phyloP scores from a whole-genome alignment of 2,329 filamentous ascomycete genomes.

The Scedosporium boydii region DNA sequence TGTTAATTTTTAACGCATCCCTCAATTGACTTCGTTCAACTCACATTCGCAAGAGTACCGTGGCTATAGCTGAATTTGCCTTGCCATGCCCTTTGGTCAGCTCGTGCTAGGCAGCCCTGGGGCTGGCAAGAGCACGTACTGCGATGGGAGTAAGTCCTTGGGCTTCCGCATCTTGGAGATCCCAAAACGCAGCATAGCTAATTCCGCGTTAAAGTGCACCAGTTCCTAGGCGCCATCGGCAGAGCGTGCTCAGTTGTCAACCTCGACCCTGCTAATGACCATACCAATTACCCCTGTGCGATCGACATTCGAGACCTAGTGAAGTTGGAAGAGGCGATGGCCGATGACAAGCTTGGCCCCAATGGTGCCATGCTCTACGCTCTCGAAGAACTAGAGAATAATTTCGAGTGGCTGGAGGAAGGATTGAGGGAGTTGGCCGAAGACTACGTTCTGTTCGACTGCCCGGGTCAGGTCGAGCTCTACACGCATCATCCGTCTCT shows the following conservation, averaged over 20 bases:
- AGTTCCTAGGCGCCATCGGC: constrained; percentile 93
- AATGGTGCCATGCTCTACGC: constrained; percentile 92
- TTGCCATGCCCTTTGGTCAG: constrained; percentile 55
- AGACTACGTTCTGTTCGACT: constrained; percentile 92
- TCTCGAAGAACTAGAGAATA: constrained; percentile 88
- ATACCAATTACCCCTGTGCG: constrained; percentile 77
- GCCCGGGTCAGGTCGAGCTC: constrained; percentile 91
- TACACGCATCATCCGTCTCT: constrained; percentile 93
- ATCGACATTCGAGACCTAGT: constrained; percentile 85
- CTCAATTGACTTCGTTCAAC: not conserved
- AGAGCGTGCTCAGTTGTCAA: constrained; percentile 93
- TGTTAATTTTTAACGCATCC: not conserved
- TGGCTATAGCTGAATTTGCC: not conserved
- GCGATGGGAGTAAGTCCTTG: constrained; percentile 67
- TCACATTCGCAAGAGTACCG: not conserved
- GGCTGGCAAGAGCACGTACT: constrained; percentile 94
- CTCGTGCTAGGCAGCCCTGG: constrained; percentile 91
- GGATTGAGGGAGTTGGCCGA: constrained; percentile 72
- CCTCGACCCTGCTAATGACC: constrained; percentile 93
- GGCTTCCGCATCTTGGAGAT: no score
- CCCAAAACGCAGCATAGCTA: not conserved
- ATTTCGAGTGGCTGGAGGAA: constrained; percentile 83
- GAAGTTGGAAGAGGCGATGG: constrained; percentile 91
- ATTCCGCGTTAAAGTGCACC: constrained; percentile 57
- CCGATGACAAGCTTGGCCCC: constrained; percentile 77